Base-by-base conservation (phyloP, 176 grass and related monocot genomes). In the Poa annua region DNA sequence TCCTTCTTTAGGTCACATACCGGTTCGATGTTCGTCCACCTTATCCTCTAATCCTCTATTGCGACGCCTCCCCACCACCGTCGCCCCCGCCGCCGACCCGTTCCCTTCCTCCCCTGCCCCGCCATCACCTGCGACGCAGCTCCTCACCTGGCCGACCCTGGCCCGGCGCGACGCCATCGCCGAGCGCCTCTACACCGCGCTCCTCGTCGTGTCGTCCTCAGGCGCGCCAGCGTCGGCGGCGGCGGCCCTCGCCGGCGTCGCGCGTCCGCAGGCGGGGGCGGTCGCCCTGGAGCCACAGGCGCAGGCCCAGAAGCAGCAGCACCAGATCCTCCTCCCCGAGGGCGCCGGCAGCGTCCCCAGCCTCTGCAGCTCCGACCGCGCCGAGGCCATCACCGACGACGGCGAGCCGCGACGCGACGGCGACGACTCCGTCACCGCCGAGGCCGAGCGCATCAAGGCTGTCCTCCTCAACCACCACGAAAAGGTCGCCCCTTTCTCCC, bases 281-380 rank as follows among this genome's bases (percentile, higher is more conserved):
- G 29, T 72, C n/a, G 55, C 77, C 3, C 4, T 75, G 1, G 79
- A 82, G 72, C 85, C 83, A 13, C 75, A 60, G 66, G 36, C 56
- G 2, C 79, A 84, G 42, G 69, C 22, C 20, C 69, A 48, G 68
- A n/a, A 47, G 38, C 69, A 72, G 68, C 12, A 25, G 33, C 80
- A 79, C n/a, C n/a, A 25, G n/a, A n/a, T n/a, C n/a, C 56, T 86
- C 57, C 88, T 73, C 12, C 88, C 56, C 29, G 91, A 93, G 83
- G 83, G 91, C 52, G 86, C 88, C 32, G 68, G 50, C 48, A 93
- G 91, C 83, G 91, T 94, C 21, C 88, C 86, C 52, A 94, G 88
- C 80, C 80, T 88, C 72, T 93, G 83, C 83, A 93, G 91, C 88
- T 93, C 83, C 71, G 88, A 93, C 79, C 85, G 86, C 47, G 88